Base-by-base conservation (phyloP, 2,329 filamentous ascomycete genomes). In the Dactylellina parvicollis region DNA sequence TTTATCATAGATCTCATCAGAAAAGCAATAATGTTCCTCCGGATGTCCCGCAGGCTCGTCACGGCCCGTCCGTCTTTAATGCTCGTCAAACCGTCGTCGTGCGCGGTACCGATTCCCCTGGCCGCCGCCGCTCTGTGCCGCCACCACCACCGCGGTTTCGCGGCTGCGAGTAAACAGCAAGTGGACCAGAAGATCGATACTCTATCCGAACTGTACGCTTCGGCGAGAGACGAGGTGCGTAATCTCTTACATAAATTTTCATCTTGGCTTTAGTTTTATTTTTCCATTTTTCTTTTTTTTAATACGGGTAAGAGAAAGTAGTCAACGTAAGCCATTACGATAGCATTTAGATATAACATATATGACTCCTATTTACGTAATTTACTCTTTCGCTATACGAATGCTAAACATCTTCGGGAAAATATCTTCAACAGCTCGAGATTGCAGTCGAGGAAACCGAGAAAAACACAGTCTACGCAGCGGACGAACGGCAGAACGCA, bases 381-480 rank as follows among this genome's bases (percentile, higher is more conserved):
- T n/a, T n/a, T n/a, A n/a, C n/a, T n/a, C n/a, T n/a, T n/a, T n/a
- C n/a, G n/a, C n/a, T n/a, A n/a, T n/a, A n/a, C n/a, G n/a, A n/a
- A 32, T 32, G 5, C 30, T 32, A 32, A 32, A 32, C n/a, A n/a
- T n/a, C n/a, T n/a, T n/a, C n/a, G n/a, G n/a, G n/a, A n/a, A n/a
- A n/a, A n/a, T n/a, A n/a, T n/a, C n/a, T n/a, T n/a, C n/a, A n/a
- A 36, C 46, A 79, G 78, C 85, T 85, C 76, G 83, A 85, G 64
- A 84, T 84, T 30, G 84, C 83, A 28, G 80, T 81, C 61, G 84
- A 85, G 81, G 67, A 75, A 72, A 75, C 75, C 8, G 49, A 83
- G 75, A 85, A 85, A 79, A 83, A 83, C 66, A 84, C 84, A 9
- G 83, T 85, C 30, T 87, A 87, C 78, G 85, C 85, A 1, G 81